phyloP scores from a whole-genome alignment of 495 filamentous ascomycete genomes.

The Glutinoglossum americanum region DNA sequence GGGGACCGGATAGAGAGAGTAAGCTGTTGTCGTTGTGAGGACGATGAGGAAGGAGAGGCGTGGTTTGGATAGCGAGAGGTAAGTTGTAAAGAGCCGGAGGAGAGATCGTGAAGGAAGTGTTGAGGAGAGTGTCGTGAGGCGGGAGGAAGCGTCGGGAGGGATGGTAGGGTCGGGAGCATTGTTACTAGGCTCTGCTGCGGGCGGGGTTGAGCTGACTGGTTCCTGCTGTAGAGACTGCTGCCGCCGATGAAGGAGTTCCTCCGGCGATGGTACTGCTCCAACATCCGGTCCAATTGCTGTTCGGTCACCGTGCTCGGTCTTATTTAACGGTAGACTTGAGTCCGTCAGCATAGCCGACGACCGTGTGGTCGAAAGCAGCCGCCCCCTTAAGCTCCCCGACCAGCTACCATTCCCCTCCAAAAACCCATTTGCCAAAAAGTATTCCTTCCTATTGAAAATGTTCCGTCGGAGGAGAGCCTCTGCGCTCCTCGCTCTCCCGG shows the following conservation, averaged over 20 bases:
- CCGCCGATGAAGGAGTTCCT: neutral
- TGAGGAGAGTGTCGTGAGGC: constrained; percentile 50
- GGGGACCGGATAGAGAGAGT: constrained; percentile 78
- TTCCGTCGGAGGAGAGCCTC: neutral
- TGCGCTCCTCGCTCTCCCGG: neutral
- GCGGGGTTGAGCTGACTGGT: neutral
- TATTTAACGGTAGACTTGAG: neutral
- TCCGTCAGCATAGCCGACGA: neutral
- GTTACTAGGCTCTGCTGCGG: neutral
- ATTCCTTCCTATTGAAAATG: neutral
- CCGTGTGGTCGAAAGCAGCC: neutral
- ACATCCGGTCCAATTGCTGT: neutral
- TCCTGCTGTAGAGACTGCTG: neutral
- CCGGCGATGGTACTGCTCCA: neutral
- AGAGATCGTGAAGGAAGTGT: constrained; percentile 44
- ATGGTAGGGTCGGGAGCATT: constrained; percentile 16
- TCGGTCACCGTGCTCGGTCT: neutral
- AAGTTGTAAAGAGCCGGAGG: constrained; percentile 56
- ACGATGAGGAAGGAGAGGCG: constrained; percentile 82
- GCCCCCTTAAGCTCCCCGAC: neutral
- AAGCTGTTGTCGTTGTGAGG: constrained; percentile 75
- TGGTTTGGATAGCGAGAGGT: constrained; percentile 82
- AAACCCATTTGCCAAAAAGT: neutral
- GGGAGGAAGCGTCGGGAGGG: constrained; percentile 66
- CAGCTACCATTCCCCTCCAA: neutral